Evolutionary conservation across 2,329 filamentous ascomycete species (phyloP).

Genomic region (Epichloe sp.): DNA sequence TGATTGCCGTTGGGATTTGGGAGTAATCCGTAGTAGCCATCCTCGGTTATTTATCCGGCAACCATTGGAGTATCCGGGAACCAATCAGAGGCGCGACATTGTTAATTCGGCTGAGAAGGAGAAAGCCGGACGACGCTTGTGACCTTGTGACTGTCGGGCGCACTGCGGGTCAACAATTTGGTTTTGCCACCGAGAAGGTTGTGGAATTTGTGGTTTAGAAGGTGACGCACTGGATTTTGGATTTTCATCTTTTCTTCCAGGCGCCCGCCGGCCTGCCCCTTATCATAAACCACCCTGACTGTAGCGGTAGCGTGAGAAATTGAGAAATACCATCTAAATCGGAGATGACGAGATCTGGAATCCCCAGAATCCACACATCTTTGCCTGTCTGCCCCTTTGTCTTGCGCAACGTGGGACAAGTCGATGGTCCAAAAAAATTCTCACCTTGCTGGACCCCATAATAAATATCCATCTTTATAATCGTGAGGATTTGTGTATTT

Average conservation of each 20-base stretch:
- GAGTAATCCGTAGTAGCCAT: slow-evolving; percentile 2
- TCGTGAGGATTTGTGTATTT: not conserved
- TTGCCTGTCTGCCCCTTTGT: not conserved
- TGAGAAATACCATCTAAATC: not conserved
- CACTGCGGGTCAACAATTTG: slow-evolving; percentile 4
- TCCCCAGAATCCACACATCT: not conserved
- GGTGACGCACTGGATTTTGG: not conserved
- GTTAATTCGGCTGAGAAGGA: slow-evolving; percentile 18
- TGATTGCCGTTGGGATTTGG: slow-evolving; percentile 4
- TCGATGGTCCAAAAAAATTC: not conserved
- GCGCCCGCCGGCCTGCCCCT: too few species aligned
- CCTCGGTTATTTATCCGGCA: slow-evolving; percentile 9
- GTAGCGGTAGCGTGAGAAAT: not conserved
- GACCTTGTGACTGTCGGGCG: not conserved
- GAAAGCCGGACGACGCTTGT: slow-evolving; percentile 12
- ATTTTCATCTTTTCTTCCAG: too few species aligned
- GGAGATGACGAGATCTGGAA: not conserved
- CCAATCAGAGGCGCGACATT: slow-evolving; percentile 13
- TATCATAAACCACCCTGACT: too few species aligned
- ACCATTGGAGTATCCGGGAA: slow-evolving; percentile 2
- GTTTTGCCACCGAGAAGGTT: not conserved
- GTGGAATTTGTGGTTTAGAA: not conserved
- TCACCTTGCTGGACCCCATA: not conserved
- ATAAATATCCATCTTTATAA: not conserved
- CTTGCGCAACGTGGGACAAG: not conserved